These are phyloP conservation scores for Breviolum minutum DNA, from an alignment of 73 alveolate species.

Conservation along the genomic window DNA sequence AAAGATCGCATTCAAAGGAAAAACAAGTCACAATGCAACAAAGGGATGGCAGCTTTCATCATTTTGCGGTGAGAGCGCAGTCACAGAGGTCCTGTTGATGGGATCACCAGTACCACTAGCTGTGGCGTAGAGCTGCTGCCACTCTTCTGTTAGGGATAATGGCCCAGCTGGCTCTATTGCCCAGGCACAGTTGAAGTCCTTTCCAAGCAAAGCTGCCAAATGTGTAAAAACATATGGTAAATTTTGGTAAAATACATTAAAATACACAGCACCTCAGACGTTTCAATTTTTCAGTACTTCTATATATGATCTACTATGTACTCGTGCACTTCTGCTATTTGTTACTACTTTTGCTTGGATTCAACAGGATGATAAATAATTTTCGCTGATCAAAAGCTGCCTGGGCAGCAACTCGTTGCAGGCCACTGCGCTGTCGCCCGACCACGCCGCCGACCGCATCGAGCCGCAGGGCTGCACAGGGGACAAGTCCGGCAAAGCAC, in stretches of 20 bases:
- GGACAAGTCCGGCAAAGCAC: neutral
- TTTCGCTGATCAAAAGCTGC: neutral
- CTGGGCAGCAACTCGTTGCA: slow-evolving; percentile 5
- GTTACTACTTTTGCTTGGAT: too few species aligned
- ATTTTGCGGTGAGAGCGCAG: neutral
- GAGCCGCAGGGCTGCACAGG: slow-evolving; percentile 42
- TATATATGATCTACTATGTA: too few species aligned
- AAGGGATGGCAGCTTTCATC: too few species aligned
- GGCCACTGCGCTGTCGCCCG: slow-evolving; percentile 15
- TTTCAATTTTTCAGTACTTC: too few species aligned
- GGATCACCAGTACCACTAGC: neutral
- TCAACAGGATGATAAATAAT: too few species aligned
- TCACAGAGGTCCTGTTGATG: neutral
- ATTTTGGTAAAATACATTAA: too few species aligned
- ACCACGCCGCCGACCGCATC: slow-evolving; percentile 25
- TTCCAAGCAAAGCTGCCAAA: neutral
- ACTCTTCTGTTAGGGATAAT: neutral
- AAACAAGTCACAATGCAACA: neutral
- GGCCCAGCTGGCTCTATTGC: slow-evolving; percentile 22
- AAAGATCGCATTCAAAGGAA: neutral
- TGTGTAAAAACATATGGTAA: neutral
- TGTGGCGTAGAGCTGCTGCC: slow-evolving; percentile 19
- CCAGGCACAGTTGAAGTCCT: slow-evolving; percentile 20
- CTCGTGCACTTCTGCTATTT: too few species aligned
- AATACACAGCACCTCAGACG: too few species aligned